A percentile compares a stretch with the other conserved stretches of the same genome.
phyloP scores from a whole-genome alignment of 768 basidiomycete genomes.

The Leucogyrophana mollusca region DNA sequence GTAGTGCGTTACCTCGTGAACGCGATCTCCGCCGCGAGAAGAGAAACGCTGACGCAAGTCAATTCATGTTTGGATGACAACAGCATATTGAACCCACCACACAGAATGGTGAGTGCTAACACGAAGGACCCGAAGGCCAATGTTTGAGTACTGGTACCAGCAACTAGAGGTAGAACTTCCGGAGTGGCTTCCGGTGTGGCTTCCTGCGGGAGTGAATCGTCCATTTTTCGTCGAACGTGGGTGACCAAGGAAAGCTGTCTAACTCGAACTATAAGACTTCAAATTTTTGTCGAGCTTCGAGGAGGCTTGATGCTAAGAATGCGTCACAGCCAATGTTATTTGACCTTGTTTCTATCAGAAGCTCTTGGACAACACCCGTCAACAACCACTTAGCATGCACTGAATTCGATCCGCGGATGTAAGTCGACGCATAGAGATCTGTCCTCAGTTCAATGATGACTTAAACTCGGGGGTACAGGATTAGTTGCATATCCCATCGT shows the following conservation, averaged over 20 bases:
- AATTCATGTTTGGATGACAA: conserved; percentile 9
- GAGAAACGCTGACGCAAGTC: conserved; percentile 41
- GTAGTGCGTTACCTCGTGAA: conserved; percentile 55
- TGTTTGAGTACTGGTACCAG: conserved; percentile 37
- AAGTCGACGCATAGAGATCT: too few relatives aligned
- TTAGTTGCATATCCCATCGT: too few relatives aligned
- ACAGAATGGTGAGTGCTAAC: conserved; percentile 41
- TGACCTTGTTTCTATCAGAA: conserved; percentile 13
- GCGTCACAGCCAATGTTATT: too few relatives aligned
- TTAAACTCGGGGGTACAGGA: too few relatives aligned
- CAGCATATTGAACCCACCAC: conserved; percentile 34
- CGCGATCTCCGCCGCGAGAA: conserved; percentile 42
- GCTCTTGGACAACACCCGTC: conserved; percentile 12
- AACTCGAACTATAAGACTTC: too few relatives aligned
- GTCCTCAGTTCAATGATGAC: too few relatives aligned
- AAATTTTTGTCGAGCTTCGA: too few relatives aligned
- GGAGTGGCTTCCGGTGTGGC: conserved; percentile 20
- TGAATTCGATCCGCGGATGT: neutral
- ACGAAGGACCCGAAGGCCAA: conserved; percentile 42
- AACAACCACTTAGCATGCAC: conserved; percentile 1
- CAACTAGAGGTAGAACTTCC: conserved; percentile 34
- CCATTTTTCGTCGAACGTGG: conserved; percentile 11
- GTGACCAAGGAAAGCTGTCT: too few relatives aligned
- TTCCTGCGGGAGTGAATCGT: neutral
- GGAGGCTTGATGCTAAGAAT: too few relatives aligned